A percentile compares a stretch with the other conserved stretches of the same genome.
phyloP scores from a whole-genome alignment of 805 yeast species.

The Dipodascopsis tothii region DNA sequence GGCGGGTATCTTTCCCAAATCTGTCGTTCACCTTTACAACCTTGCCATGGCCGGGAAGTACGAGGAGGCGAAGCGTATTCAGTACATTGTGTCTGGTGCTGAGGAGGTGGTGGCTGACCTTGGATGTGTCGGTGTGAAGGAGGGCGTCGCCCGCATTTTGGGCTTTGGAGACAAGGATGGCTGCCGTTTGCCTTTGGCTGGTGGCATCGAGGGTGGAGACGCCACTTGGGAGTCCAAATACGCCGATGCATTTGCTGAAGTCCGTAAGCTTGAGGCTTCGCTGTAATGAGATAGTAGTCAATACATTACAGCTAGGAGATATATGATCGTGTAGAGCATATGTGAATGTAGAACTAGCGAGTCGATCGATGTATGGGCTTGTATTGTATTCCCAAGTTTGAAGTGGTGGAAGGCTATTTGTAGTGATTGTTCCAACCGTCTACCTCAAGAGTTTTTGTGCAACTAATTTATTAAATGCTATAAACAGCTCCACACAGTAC shows the following conservation, averaged over 20 bases:
- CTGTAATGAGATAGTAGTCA: no score
- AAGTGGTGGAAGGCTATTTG: no score
- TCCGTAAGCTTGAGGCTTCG: slow-evolving; percentile 8
- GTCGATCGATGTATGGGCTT: no score
- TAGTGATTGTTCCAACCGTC: no score
- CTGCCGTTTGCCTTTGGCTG: slow-evolving; percentile 43
- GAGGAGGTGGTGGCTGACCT: slow-evolving; percentile 40
- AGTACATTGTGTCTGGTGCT: slow-evolving; percentile 39
- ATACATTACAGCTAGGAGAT: no score
- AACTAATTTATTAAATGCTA: no score
- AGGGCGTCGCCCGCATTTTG: slow-evolving; percentile 33
- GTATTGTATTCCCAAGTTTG: no score
- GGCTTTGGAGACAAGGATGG: slow-evolving; percentile 41
- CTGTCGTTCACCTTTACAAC: slow-evolving; percentile 38
- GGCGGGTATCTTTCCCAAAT: slow-evolving; percentile 47
- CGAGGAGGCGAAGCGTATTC: slow-evolving; percentile 39
- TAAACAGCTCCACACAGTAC: no score
- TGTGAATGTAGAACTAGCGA: no score
- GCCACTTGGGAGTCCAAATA: slow-evolving; percentile 12
- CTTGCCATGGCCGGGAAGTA: slow-evolving; percentile 32
- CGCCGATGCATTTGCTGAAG: slow-evolving; percentile 6
- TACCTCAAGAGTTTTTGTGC: no score
- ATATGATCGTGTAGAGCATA: no score
- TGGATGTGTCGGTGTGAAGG: slow-evolving; percentile 46
- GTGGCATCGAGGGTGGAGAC: slow-evolving; percentile 15